phyloP scores from a whole-genome alignment of 179 eudicot species.

The Sideroxylon spinosum region DNA sequence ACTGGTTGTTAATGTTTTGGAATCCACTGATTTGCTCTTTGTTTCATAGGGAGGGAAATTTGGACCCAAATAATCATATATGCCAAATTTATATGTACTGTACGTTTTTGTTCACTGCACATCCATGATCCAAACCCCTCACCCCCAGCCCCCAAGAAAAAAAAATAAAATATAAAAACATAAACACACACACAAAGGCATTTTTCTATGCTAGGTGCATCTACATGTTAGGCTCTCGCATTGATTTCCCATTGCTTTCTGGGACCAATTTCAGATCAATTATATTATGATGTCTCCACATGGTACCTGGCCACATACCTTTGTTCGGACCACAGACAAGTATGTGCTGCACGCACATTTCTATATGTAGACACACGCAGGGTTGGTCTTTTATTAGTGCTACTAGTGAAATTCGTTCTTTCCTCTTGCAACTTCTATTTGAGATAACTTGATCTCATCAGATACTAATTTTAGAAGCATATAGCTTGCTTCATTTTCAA shows the following conservation, averaged over 20 bases:
- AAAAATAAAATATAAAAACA: no score
- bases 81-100: not conserved
- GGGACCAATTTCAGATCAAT: not conserved
- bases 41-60: not conserved
- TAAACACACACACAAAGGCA: no score
- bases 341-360: not conserved
- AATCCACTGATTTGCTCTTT: not conserved
- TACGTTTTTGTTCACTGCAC: not conserved
- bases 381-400: not conserved
- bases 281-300: not conserved
- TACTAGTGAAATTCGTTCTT: not conserved
- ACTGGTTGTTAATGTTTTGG: not conserved
- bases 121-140: no score
- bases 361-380: not conserved
- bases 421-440: not conserved
- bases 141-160: no score
- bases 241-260: not conserved
- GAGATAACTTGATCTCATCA: not conserved
- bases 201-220: no score
- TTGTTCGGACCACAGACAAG: not conserved
- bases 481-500: constrained; percentile 2
- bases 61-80: not conserved
- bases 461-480: not conserved
- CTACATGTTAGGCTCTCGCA: no score
- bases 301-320: not conserved